Conservation (phyloP, 2,329 filamentous ascomycete genomes). For the Calonectria naviculata region DNA sequence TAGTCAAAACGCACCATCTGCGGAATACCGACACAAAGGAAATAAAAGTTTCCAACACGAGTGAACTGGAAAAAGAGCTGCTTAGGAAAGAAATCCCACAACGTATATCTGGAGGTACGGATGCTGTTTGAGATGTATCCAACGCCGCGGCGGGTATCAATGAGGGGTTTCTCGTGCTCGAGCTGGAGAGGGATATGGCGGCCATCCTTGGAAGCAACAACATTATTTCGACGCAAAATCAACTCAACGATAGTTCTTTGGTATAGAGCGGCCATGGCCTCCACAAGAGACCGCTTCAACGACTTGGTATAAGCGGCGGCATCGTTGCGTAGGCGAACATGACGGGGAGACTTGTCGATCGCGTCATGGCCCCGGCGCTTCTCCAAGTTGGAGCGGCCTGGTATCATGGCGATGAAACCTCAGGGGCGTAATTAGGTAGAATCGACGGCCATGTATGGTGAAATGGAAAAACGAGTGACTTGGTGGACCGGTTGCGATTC, state of each 20-base stretch:
- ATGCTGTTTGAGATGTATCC: conserved; percentile 72
- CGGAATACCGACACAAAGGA: conserved; percentile 84
- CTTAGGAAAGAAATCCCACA: conserved; percentile 87
- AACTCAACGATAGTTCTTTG: conserved; percentile 56
- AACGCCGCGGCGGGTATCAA: conserved; percentile 62
- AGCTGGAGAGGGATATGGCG: conserved; percentile 57
- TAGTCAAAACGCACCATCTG: conserved; percentile 66
- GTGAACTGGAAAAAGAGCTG: conserved; percentile 89
- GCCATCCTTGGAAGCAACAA: conserved; percentile 80
- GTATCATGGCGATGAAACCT: conserved; percentile 28
- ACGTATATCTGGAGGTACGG: conserved; percentile 83
- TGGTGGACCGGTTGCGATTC: conserved; percentile 7
- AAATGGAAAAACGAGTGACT: conserved; percentile 31
- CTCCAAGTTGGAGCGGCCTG: conserved; percentile 26
- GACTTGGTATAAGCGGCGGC: conserved; percentile 17
- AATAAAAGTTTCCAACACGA: conserved; percentile 88
- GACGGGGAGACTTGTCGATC: conserved; percentile 20
- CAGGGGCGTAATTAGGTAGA: not conserved
- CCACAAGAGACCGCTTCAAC: conserved; percentile 34
- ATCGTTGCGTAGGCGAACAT: conserved; percentile 25
- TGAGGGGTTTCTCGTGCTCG: conserved; percentile 51
- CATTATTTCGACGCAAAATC: conserved; percentile 72
- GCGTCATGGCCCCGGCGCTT: conserved; percentile 22
- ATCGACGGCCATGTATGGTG: conserved; percentile 12
- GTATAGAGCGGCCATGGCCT: conserved; percentile 43